Base-by-base conservation (phyloP, 352 stramenopile genomes). In the Globisporangium rhizosaccharum region DNA sequence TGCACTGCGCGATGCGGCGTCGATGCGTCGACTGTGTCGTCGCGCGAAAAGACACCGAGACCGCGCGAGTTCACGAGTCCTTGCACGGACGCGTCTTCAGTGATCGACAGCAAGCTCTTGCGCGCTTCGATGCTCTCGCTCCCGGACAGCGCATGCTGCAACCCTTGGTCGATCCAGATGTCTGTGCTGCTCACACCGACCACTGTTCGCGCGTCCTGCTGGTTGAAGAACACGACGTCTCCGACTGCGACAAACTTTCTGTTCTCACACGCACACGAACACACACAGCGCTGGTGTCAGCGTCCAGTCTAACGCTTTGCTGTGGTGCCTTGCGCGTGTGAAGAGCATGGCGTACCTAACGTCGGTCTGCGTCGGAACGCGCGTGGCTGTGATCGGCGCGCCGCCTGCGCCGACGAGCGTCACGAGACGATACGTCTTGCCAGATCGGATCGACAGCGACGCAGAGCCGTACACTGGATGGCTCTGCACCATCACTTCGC, bases 401-500 rank as follows among this genome's bases (percentile, higher is more conserved):
- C 77, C 77, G 25, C 51, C 65, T 48, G 18, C 61, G 36, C 59
- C 62, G 17, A 87, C 74, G 5, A 65, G 63, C 20, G 66, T 68
- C 25, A 79, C 66, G 15, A 65, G 71, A 5, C 72, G 69, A 51
- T 85, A 87, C 23, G 61, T 64, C 36, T 74, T 75, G 2, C 74
- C 73, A 1, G 77, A 87, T 20, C 66, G 62, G 62, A 87, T 79
- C 2, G 74, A 73, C 8, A 87, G 61, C 6, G 77, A 82, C 14
- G 74, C 77, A 3, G 77, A 76, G 12, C 75, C 75, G 56, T 84
- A 82, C 25, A 81, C 68, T 8, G 77, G 77, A 50, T 87, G 77
- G 57, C 65, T 85, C 48, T 79, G 55, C 41, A 87, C 69, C 20
- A 70, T 71, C 15, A 82, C 72, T 48, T 82, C 66, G 1, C 77